A percentile compares a stretch with the other conserved stretches of the same genome.
Conservation (phyloP, 2,329 filamentous ascomycete genomes). For the Fusarium sp. region DNA sequence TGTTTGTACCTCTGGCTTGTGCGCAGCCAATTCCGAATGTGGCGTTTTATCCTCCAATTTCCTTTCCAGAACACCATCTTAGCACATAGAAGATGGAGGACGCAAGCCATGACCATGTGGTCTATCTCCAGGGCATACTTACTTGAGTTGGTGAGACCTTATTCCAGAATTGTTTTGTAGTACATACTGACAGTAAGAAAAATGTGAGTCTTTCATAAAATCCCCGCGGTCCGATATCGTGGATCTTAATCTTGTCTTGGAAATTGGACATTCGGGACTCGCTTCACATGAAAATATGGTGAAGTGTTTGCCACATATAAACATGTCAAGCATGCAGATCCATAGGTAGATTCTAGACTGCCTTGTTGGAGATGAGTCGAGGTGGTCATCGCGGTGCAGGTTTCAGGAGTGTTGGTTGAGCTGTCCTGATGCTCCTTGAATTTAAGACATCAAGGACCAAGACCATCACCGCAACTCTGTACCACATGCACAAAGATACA, state of each 20-base stretch:
- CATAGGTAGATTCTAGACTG: neutral
- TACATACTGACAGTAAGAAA: neutral
- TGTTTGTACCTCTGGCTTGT: constrained; percentile 8
- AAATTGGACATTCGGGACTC: constrained; percentile 8
- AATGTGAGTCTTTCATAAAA: constrained; percentile 1
- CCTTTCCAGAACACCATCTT: constrained; percentile 14
- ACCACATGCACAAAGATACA: constrained; percentile 5
- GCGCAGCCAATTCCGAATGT: constrained; percentile 21
- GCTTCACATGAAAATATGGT: constrained; percentile 14
- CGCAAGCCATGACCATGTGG: neutral
- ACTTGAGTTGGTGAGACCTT: constrained; percentile 1
- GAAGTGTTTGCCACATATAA: neutral
- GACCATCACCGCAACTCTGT: constrained; percentile 24
- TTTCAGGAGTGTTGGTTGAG: constrained; percentile 14
- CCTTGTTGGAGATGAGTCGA: neutral
- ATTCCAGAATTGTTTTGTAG: constrained; percentile 1
- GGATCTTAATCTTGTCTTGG: constrained; percentile 12
- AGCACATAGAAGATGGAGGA: neutral
- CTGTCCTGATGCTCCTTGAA: constrained; percentile 15
- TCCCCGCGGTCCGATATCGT: neutral
- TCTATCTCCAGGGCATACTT: constrained; percentile 1
- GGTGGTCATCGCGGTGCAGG: neutral
- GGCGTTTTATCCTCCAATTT: constrained; percentile 25
- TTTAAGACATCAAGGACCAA: constrained; percentile 7
- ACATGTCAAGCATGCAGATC: neutral